Conservation (phyloP, 768 basidiomycete species). For the Boletus huronensis region DNA sequence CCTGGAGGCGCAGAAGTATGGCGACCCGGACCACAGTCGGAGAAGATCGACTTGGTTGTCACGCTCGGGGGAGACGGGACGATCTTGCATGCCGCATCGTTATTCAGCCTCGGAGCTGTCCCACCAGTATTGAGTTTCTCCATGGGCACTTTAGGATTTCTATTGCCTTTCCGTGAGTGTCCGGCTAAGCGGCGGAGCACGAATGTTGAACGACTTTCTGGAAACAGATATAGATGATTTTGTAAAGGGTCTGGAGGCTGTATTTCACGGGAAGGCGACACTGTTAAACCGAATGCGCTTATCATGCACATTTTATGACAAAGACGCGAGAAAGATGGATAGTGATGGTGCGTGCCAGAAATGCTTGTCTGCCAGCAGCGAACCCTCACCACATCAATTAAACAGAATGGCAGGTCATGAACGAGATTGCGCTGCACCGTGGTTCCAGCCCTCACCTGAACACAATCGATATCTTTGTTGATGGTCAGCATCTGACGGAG, state of each 20-base stretch:
- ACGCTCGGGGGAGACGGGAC: conserved; percentile 95
- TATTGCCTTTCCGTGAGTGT: conserved; percentile 86
- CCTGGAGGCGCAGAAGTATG: conserved; percentile 63
- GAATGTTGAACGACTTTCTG: conserved; percentile 1
- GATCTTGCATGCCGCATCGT: conserved; percentile 86
- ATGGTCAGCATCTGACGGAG: conserved; percentile 93
- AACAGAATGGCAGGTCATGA: conserved; percentile 94
- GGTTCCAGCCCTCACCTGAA: conserved; percentile 90
- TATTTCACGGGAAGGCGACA: conserved; percentile 75
- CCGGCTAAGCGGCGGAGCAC: not conserved
- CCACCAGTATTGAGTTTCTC: conserved; percentile 73
- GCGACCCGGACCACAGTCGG: conserved; percentile 49
- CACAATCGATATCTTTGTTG: conserved; percentile 90
- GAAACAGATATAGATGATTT: conserved; percentile 83
- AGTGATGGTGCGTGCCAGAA: conserved; percentile 49
- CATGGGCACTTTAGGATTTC: conserved; percentile 86
- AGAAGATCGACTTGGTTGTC: conserved; percentile 80
- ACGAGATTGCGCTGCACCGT: conserved; percentile 90
- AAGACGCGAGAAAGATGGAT: conserved; percentile 55
- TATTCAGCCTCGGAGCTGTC: conserved; percentile 88
- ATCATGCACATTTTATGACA: conserved; percentile 72
- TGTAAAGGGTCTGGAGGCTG: conserved; percentile 72
- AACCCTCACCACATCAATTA: not conserved
- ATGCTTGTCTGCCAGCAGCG: not conserved
- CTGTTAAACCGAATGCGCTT: conserved; percentile 88